phyloP scores from a whole-genome alignment of 2,329 filamentous ascomycete genomes.

The Emmonsia crescens region DNA sequence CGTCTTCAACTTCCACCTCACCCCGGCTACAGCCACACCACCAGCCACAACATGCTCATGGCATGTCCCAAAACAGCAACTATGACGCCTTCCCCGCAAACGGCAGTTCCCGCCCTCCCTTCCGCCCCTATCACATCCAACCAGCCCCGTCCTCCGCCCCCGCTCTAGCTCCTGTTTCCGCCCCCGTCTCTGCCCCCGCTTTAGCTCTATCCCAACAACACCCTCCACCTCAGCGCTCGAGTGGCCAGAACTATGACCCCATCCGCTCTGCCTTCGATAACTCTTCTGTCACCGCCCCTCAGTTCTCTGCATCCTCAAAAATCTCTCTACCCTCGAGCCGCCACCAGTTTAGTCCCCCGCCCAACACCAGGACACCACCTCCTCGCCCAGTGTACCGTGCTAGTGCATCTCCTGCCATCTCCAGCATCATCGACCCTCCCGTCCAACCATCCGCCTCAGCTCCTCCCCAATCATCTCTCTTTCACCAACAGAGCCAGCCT shows the following conservation, averaged over 20 bases:
- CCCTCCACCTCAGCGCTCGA: constrained; percentile 43
- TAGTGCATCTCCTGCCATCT: constrained; percentile 85
- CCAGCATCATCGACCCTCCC: constrained; percentile 72
- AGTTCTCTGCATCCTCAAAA: constrained; percentile 23
- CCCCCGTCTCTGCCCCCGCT: constrained; percentile 31
- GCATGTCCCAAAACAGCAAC: constrained; percentile 25
- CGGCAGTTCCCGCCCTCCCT: constrained; percentile 42
- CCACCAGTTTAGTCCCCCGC: constrained; percentile 33
- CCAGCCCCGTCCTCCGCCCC: constrained; percentile 32
- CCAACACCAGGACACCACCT: constrained; percentile 41
- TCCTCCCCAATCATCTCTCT: constrained; percentile 17
- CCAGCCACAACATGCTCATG: constrained; percentile 7
- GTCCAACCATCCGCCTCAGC: constrained; percentile 24
- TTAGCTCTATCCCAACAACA: constrained; percentile 36
- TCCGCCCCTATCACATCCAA: constrained; percentile 47
- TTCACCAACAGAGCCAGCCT: not conserved
- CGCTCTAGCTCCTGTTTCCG: constrained; percentile 32
- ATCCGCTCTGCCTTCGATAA: constrained; percentile 59
- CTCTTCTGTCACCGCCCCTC: constrained; percentile 26
- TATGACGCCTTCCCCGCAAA: constrained; percentile 35
- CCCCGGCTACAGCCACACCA: constrained; percentile 7
- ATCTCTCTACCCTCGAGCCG: constrained; percentile 32
- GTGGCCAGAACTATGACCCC: constrained; percentile 80
- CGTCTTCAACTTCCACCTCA: constrained; percentile 11
- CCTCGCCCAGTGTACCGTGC: constrained; percentile 49